Percentiles rank a stretch among this genome's conserved stretches.
Evolutionary conservation across 2,329 filamentous ascomycete genomes (phyloP).

Genomic region (Thelonectria discophora): DNA sequence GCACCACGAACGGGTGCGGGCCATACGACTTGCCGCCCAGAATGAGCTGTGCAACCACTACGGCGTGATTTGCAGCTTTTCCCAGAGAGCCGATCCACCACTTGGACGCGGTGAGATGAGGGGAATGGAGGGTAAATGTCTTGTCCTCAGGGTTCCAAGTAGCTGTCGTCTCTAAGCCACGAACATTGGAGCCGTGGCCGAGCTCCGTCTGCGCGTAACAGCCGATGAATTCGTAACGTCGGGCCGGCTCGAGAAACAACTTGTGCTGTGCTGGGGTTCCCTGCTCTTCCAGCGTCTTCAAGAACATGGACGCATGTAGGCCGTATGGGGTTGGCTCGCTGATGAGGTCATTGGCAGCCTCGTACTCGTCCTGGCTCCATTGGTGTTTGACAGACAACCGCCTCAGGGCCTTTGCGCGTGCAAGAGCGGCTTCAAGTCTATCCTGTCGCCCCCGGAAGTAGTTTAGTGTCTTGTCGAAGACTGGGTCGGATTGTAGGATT

Average conservation of each 20-base stretch:
- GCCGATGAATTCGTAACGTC: conserved; percentile 76
- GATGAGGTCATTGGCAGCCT: conserved; percentile 72
- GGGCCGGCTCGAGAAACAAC: conserved; percentile 73
- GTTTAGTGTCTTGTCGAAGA: conserved; percentile 82
- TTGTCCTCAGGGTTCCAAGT: conserved; percentile 78
- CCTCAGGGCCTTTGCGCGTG: conserved; percentile 74
- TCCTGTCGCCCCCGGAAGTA: conserved; percentile 77
- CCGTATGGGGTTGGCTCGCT: conserved; percentile 79
- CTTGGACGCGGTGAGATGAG: conserved; percentile 77
- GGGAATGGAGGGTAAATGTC: conserved; percentile 79
- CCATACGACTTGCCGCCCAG: conserved; percentile 74
- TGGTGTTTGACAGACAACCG: conserved; percentile 72
- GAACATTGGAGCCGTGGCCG: conserved; percentile 80
- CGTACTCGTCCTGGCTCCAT: conserved; percentile 73
- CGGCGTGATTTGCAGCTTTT: conserved; percentile 77
- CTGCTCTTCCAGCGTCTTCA: conserved; percentile 72
- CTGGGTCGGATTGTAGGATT: conserved; percentile 71
- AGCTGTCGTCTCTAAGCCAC: conserved; percentile 76
- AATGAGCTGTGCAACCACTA: conserved; percentile 81
- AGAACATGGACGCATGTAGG: conserved; percentile 67
- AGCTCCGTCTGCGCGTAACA: conserved; percentile 86
- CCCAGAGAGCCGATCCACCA: conserved; percentile 88
- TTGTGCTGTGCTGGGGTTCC: conserved; percentile 77
- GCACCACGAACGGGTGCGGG: conserved; percentile 81
- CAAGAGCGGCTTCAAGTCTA: conserved; percentile 74